Evolutionary conservation across 192 early-diverging fungal species (phyloP), one percentile per base, ranked within the genome.

Genomic region (Umbelopsis vinacea): DNA sequence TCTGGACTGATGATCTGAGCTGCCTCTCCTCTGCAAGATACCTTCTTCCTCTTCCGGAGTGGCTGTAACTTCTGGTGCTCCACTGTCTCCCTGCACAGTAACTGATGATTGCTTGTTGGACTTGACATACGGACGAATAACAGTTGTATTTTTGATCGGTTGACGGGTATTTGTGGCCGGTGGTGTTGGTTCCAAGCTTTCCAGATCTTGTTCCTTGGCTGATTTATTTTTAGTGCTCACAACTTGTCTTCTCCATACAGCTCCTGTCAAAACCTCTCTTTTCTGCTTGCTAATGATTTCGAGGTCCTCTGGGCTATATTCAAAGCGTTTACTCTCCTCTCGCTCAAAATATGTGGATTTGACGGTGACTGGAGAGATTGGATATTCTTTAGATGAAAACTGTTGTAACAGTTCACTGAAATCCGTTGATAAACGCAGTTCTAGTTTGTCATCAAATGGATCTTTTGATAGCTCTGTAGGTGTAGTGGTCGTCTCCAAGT

Each of bases 321-420:
- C 40, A 11, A 43, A 43, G 40, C 40, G 6, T 29, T 35, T 17
- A 12, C n/a, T 63, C 15, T 26, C 19, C 11, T 37, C 29, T 63
- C 35, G 33, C 57, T 63, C 15, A 33, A 29, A 11, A 14, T 63
- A 37, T 7, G 29, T 19, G 15, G 33, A 14, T 14, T 29, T 63
- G 33, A 35, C 2, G 1, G 23, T 63, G 4, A 63, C 57, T 6
- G 57, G 57, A 17, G 57, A 63, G 14, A 63, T 11, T 29, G 57
- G 57, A 37, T 63, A 63, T 37, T 63, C 57, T 26, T 63, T 63
- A n/a, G 33, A 63, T 1, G 57, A 14, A 35, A 63, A 63, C 33
- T 63, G 35, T 14, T 63, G 3, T 29, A 63, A n/a, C 5, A 63
- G 26, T 12, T 9, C 33, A 19, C 57, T 63, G n/a, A 63, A 63